These are phyloP conservation scores for Claviceps lovelessii DNA, from an alignment of 2,329 filamentous ascomycete species.

Conservation along the genomic window DNA sequence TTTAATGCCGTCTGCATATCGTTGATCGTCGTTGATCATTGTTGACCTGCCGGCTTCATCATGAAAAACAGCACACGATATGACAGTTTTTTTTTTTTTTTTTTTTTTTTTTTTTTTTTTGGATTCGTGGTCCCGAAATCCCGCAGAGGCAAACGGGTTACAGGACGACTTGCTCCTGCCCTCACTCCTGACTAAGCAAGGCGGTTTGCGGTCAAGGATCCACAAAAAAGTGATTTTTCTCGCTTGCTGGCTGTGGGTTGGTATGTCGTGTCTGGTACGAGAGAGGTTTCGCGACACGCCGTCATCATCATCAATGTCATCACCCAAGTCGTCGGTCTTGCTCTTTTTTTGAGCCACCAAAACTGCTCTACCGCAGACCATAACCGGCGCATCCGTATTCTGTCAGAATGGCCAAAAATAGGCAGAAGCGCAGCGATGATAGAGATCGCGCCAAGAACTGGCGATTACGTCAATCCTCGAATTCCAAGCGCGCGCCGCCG, in stretches of 20 bases:
- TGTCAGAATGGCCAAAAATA: conserved; percentile 2
- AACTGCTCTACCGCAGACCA: not conserved
- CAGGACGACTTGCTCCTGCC: too few species aligned
- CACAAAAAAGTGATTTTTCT: not conserved
- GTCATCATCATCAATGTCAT: not conserved
- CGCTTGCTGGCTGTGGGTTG: not conserved
- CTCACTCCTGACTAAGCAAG: conserved; percentile 3
- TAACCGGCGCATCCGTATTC: not conserved
- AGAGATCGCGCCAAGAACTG: conserved; percentile 4
- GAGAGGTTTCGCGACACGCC: not conserved
- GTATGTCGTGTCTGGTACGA: not conserved
- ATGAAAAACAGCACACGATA: not conserved
- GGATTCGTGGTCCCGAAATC: too few species aligned
- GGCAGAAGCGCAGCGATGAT: conserved; percentile 5
- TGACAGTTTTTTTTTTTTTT: too few species aligned
- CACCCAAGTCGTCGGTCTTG: not conserved
- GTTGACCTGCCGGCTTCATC: not conserved
- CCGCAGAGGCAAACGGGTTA: not conserved
- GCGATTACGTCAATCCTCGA: conserved; percentile 3
- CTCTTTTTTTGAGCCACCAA: not conserved
- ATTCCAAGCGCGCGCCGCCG: conserved; percentile 3
- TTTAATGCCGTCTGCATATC: too few species aligned
- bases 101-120: too few species aligned
- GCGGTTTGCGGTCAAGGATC: not conserved
- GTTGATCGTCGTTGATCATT: too few species aligned